Percentiles rank a stretch among this genome's conserved stretches.
Evolutionary conservation across 345 rosid genomes (phyloP).

Genomic region (Excoecaria agallocha): DNA sequence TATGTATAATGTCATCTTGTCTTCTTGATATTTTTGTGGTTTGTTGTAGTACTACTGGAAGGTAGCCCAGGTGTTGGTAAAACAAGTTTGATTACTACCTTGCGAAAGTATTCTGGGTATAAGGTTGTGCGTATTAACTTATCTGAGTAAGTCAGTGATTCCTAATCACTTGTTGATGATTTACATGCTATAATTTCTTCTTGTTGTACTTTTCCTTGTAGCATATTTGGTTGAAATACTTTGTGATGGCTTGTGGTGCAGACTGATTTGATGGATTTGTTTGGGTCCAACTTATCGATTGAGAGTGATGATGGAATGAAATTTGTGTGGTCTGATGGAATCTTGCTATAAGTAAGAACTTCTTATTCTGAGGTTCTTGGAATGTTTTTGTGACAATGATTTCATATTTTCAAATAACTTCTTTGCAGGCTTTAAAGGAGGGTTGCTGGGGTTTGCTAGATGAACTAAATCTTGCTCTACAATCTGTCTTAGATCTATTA

Average conservation of each 20-base stretch:
- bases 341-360: conserved; percentile 67
- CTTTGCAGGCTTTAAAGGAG: conserved; percentile 79
- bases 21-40: conserved; percentile 1
- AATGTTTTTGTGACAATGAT: neutral
- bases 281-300: conserved; percentile 90
- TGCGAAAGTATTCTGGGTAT: too few relatives aligned
- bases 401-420: conserved; percentile 6
- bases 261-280: too few relatives aligned
- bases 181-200: too few relatives aligned
- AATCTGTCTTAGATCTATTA: conserved; percentile 83
- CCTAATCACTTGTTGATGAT: too few relatives aligned
- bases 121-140: too few relatives aligned
- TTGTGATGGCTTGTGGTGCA: too few relatives aligned
- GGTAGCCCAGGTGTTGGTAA: too few relatives aligned
- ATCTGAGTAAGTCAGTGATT: too few relatives aligned
- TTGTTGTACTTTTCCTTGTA: too few relatives aligned
- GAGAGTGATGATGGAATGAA: conserved; percentile 85
- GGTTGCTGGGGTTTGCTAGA: conserved; percentile 97
- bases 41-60: conserved; percentile 66
- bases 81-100: too few relatives aligned
- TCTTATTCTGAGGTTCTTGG: conserved; percentile 2
- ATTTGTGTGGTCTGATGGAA: conserved; percentile 98
- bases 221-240: too few relatives aligned
- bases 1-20: neutral
- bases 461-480: conserved; percentile 98